A percentile compares a stretch with the other conserved stretches of the same genome.
phyloP scores from a whole-genome alignment of 208 protist species.

The Endotrypanum monterogeii region DNA sequence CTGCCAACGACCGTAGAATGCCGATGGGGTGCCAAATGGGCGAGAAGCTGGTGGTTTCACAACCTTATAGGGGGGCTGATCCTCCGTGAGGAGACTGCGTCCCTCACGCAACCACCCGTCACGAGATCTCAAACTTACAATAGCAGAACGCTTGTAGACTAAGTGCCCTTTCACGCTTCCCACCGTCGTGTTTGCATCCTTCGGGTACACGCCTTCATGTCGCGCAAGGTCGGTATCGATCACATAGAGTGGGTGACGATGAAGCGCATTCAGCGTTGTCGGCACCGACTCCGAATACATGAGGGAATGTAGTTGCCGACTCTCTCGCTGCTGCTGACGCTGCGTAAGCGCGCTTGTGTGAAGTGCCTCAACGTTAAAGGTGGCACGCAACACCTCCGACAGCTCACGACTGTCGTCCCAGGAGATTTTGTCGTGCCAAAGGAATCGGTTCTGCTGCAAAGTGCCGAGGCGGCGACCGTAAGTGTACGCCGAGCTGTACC shows the following conservation, averaged over 20 bases:
- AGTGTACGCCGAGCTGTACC: constrained; percentile 68
- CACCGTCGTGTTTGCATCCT: constrained; percentile 72
- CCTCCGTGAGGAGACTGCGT: constrained; percentile 62
- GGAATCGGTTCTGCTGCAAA: constrained; percentile 61
- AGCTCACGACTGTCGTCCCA: constrained; percentile 87
- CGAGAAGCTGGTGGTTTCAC: constrained; percentile 80
- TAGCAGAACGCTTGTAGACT: constrained; percentile 88
- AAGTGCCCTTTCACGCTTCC: constrained; percentile 83
- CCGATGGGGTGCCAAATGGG: constrained; percentile 70
- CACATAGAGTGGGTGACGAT: constrained; percentile 86
- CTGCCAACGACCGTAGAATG: constrained; percentile 87
- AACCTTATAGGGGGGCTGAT: constrained; percentile 75
- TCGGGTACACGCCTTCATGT: constrained; percentile 84
- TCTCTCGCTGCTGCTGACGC: constrained; percentile 50
- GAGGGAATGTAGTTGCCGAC: constrained; percentile 74
- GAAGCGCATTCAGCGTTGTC: constrained; percentile 72
- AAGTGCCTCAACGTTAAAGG: constrained; percentile 37
- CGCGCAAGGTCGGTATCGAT: constrained; percentile 76
- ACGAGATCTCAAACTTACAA: constrained; percentile 77
- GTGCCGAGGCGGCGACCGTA: constrained; percentile 62
- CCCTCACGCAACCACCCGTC: constrained; percentile 90
- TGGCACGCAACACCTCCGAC: constrained; percentile 65
- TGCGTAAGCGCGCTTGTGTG: constrained; percentile 28
- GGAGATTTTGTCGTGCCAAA: constrained; percentile 70
- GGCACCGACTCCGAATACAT: constrained; percentile 84